Percentiles rank a stretch among this genome's conserved stretches.
These are phyloP conservation scores for Jacaranda copaia DNA, from an alignment of 257 asterid genomes.

Conservation along the genomic window DNA sequence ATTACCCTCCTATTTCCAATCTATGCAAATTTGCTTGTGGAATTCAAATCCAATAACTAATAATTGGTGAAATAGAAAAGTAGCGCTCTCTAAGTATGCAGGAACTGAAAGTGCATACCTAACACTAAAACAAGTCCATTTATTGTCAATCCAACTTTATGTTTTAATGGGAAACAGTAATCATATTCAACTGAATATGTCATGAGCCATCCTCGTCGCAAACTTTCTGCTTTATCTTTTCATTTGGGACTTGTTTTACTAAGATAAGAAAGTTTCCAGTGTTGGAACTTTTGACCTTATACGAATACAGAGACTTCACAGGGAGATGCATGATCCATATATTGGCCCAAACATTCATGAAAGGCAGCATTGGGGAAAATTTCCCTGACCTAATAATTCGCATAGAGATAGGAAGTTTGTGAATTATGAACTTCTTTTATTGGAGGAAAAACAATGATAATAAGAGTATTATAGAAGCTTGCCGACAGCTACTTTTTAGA, in stretches of 20 bases:
- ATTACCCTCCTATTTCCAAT: no score
- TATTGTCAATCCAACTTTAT: slow-evolving; percentile 8
- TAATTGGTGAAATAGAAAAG: neutral
- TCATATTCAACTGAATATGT: slow-evolving; percentile 28
- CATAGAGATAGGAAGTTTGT: no score
- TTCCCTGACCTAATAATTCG: no score
- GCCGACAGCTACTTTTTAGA: neutral
- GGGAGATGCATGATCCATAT: slow-evolving; percentile 13
- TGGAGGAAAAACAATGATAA: no score
- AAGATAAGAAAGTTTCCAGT: neutral
- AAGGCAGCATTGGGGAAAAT: no score
- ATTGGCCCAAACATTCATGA: no score
- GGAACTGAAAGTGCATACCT: slow-evolving; percentile 6
- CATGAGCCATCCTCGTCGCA: slow-evolving; percentile 32
- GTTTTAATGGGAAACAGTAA: slow-evolving; percentile 28
- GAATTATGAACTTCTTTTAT: no score
- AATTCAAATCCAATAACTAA: neutral
- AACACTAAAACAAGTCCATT: neutral
- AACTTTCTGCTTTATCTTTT: slow-evolving; percentile 24
- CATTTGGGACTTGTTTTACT: neutral
- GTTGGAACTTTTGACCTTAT: slow-evolving; percentile 8
- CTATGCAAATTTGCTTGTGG: neutral
- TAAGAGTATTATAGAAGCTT: slow-evolving; percentile 3
- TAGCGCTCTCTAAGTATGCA: neutral
- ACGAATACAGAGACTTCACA: slow-evolving; percentile 8